Percentiles rank a stretch among this genome's conserved stretches.
Conservation (phyloP, 2,329 filamentous ascomycete species). For the Lachnellula subtilissima region DNA sequence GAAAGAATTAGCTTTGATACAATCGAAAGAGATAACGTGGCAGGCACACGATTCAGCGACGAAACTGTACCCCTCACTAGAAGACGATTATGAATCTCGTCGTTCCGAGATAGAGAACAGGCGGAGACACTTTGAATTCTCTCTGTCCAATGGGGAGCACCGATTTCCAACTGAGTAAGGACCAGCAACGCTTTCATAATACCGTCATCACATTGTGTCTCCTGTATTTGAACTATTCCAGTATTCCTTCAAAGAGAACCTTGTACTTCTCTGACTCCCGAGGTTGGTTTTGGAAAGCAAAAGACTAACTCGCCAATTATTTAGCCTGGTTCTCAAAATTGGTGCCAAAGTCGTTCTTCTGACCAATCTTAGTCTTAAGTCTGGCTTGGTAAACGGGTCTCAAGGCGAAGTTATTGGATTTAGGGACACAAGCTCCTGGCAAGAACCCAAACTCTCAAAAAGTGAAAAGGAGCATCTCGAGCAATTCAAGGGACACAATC, state of each 20-base stretch:
- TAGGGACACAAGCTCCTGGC: conserved; percentile 7
- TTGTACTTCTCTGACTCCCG: no score
- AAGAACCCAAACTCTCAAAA: neutral
- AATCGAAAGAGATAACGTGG: conserved; percentile 11
- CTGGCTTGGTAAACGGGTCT: conserved; percentile 27
- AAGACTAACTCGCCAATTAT: no score
- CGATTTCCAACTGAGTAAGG: conserved; percentile 8
- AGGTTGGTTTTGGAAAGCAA: no score
- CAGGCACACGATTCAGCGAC: conserved; percentile 10
- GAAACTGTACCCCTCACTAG: neutral
- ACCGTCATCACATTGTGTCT: no score
- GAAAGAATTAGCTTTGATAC: conserved; percentile 9
- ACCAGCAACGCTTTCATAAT: no score
- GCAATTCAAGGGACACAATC: conserved; percentile 1
- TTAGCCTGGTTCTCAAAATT: conserved; percentile 18
- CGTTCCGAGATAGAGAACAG: neutral
- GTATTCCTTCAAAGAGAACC: no score
- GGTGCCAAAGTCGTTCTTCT: conserved; percentile 28
- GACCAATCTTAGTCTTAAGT: conserved; percentile 13
- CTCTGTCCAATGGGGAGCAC: conserved; percentile 12
- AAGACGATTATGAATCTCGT: neutral
- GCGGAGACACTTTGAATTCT: conserved; percentile 7
- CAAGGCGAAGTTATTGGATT: conserved; percentile 25
- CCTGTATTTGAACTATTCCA: no score
- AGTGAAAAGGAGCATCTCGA: neutral